Conservation (phyloP, 805 yeast species). For the Candida piceae region DNA sequence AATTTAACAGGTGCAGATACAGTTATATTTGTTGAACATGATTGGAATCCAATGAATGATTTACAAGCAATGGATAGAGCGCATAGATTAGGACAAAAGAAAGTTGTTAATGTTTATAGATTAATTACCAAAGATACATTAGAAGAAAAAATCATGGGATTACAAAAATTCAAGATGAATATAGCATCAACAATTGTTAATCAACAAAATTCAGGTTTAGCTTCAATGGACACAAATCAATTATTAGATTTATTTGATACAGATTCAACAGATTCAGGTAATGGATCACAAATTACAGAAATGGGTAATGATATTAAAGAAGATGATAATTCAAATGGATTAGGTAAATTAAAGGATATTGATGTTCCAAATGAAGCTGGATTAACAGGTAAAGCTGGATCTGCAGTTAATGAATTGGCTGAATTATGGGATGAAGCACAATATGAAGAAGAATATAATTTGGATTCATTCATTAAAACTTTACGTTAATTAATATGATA, state of each 20-base stretch:
- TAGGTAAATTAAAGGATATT: constrained; percentile 16
- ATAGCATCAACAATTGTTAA: constrained; percentile 94
- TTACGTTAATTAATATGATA: constrained; percentile 31
- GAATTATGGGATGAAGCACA: constrained; percentile 96
- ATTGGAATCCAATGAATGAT: constrained; percentile 99
- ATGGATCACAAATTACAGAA: constrained; percentile 8
- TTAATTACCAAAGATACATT: constrained; percentile 88
- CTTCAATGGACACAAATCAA: constrained; percentile 96
- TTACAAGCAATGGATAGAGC: constrained; percentile 99
- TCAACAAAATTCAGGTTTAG: constrained; percentile 94
- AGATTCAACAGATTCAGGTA: constrained; percentile 39
- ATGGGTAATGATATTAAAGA: constrained; percentile 19
- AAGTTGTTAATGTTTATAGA: constrained; percentile 94
- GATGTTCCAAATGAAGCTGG: constrained; percentile 60
- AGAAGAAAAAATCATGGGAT: constrained; percentile 97
- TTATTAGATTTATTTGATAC: constrained; percentile 83
- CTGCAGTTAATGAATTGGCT: constrained; percentile 81
- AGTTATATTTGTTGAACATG: constrained; percentile 98
- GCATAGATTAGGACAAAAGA: constrained; percentile 95
- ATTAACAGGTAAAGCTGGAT: constrained; percentile 78
- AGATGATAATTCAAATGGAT: constrained; percentile 23
- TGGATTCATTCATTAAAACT: constrained; percentile 86
- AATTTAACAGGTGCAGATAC: constrained; percentile 98
- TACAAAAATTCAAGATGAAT: constrained; percentile 95
- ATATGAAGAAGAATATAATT: constrained; percentile 93